Conservation (phyloP, 768 basidiomycete species). For the Podaxis sp. region DNA sequence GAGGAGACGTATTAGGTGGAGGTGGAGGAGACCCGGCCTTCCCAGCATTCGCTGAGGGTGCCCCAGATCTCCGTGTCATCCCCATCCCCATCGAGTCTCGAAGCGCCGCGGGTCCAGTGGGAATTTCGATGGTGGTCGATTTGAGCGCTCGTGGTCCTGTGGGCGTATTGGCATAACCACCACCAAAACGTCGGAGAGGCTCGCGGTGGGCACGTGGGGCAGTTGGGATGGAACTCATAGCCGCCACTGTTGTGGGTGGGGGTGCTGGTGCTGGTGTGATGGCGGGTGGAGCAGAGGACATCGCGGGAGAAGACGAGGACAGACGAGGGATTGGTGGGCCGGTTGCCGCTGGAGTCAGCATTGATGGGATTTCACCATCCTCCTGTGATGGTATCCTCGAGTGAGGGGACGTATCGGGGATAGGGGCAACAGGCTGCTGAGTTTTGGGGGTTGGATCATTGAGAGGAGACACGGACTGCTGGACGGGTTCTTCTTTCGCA, state of each 20-base stretch:
- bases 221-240: background rate
- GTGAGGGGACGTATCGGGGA: too few relatives aligned
- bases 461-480: background rate
- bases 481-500: background rate
- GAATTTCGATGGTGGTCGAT: background rate
- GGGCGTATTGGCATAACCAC: background rate
- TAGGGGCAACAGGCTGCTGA: too few relatives aligned
- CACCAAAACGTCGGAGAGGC: background rate
- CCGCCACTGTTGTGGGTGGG: background rate
- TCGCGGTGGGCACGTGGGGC: background rate
- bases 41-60: background rate
- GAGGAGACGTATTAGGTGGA: conserved; percentile 6
- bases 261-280: background rate
- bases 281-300: background rate
- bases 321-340: too few relatives aligned
- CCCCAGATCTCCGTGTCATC: background rate
- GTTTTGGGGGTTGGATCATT: conserved; percentile 17
- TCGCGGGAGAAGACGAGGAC: background rate
- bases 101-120: background rate
- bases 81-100: background rate
- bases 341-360: background rate
- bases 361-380: conserved; percentile 47
- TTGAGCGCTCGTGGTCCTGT: background rate
- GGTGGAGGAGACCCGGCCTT: background rate
- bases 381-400: conserved; percentile 38